Percentiles rank a stretch among this genome's conserved stretches.
Conservation (phyloP, 176 grass and related monocot species). For the Hyparrhenia diplandra region DNA sequence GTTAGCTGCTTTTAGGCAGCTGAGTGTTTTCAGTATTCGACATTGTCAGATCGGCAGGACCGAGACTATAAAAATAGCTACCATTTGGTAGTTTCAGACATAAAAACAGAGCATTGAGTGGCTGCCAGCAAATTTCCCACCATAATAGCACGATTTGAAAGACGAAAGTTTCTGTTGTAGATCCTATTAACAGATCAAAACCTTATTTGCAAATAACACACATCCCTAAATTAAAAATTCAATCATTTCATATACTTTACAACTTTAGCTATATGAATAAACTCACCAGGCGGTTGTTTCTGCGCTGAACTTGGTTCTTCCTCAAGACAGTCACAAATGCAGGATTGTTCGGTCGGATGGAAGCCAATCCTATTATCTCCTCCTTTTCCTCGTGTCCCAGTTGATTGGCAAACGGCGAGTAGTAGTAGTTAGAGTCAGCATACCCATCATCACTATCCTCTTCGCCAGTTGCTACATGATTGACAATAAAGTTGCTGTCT, state of each 20-base stretch:
- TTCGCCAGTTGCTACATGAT: slow-evolving; percentile 4
- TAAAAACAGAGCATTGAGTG: not conserved
- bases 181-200: not conserved
- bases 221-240: not conserved
- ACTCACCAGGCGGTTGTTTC: slow-evolving; percentile 26
- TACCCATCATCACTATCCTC: slow-evolving; percentile 6
- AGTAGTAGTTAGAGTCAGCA: slow-evolving; percentile 1
- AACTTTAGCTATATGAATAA: no score
- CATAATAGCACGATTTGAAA: not conserved
- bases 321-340: slow-evolving; percentile 35
- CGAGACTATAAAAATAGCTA: not conserved
- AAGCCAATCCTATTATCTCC: slow-evolving; percentile 15
- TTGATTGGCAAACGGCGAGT: not conserved
- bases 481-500: not conserved
- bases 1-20: not conserved
- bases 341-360: slow-evolving; percentile 29
- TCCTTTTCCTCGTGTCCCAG: not conserved
- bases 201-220: no score
- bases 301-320: not conserved
- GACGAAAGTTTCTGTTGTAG: not conserved
- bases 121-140: not conserved
- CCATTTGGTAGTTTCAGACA: no score
- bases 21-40: not conserved
- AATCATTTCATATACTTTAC: not conserved
- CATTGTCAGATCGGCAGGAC: not conserved